Base-by-base conservation (phyloP, 805 yeast species). In the Sugiyamaella americana region DNA sequence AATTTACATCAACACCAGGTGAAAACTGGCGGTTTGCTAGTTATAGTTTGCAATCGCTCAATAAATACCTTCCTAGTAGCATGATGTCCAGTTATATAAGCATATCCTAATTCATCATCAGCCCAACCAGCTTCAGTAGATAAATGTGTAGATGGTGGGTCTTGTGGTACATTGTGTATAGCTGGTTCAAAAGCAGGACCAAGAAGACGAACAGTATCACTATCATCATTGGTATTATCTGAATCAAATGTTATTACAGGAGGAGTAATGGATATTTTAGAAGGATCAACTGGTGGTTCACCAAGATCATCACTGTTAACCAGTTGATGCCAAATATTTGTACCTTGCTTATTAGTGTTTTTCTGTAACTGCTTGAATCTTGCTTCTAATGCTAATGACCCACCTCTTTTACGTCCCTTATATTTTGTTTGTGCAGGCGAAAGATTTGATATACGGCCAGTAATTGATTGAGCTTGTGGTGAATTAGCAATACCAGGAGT, bases 21-120 rank as follows among this genome's bases (percentile, higher is more conserved):
- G 51, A 81, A 80, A 1, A 82, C 77, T 0, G 87, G 86, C 0
- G 82, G 79, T 50, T 69, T 74, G 3, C 74, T 66, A 5, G 69
- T 67, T 2, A 75, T 81, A 13, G 75, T 71, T 54, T 78, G 79
- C 22, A 82, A 56, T 43, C 84, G 62, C 59, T 82, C 87, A 3
- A 80, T 74, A 2, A 81, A 71, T 2, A 79, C 85, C 37, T 62
- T 67, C 53, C 72, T 71, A 1, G 71, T 63, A 6, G 65, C 64
- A 3, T 49, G 46, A 13, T 48, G 41, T 10, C 47, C 55, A 38
- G 55, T 55, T 1, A 54, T 62, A 41, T 47, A 51, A 17, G 57
- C 46, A 22, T 57, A 55, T 13, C 62, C 42, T 49, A 57, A 43
- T 10, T 38, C 26, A 52, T 58, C 51, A 10, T 35, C 37, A 8